Evolutionary conservation across 106 monocot species (phyloP).

Genomic region (Allium sativum): DNA sequence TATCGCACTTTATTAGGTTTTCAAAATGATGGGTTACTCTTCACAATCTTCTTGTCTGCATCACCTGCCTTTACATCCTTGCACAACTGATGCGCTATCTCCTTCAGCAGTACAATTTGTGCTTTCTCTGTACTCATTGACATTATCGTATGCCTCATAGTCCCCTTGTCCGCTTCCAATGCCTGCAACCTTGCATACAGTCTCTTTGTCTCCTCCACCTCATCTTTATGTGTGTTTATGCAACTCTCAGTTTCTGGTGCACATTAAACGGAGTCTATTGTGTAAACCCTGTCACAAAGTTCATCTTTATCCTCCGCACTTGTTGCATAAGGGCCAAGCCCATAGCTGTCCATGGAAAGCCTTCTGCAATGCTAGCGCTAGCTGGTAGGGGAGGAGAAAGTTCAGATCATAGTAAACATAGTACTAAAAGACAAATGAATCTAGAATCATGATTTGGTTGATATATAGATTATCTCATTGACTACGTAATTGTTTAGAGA

Average conservation of each 20-base stretch:
- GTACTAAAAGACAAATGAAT: too few species aligned
- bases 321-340: too few species aligned
- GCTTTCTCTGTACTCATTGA: constrained; percentile 56
- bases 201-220: constrained; percentile 25
- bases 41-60: constrained; percentile 29
- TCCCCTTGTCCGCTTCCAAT: constrained; percentile 62
- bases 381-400: constrained; percentile 4
- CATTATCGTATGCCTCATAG: constrained; percentile 47
- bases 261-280: constrained; percentile 36
- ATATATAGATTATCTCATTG: too few species aligned
- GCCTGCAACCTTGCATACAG: constrained; percentile 52
- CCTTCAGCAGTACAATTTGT: constrained; percentile 50
- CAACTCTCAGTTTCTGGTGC: constrained; percentile 4
- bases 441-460: too few species aligned
- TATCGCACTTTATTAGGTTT: too few species aligned
- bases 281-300: constrained; percentile 43
- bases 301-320: constrained; percentile 14
- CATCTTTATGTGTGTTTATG: constrained; percentile 17
- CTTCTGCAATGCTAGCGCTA: neutral
- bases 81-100: constrained; percentile 62
- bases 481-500: too few species aligned
- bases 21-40: neutral
- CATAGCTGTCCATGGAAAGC: neutral
- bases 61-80: constrained; percentile 30
- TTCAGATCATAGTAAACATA: too few species aligned